Conservation (phyloP, 1,139 yeast species). For the Pichia norvegensis region DNA sequence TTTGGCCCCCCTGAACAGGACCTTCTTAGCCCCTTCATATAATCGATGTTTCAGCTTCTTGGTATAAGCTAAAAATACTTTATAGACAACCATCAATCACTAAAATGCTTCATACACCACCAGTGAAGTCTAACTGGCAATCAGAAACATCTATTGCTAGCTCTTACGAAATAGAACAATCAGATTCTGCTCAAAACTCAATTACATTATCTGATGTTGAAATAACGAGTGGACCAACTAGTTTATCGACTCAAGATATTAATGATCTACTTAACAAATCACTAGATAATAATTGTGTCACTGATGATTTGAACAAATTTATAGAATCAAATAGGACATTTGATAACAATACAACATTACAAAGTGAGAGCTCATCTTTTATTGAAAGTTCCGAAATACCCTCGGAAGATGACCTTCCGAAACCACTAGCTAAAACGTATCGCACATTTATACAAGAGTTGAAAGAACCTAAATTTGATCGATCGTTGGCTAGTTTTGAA, state of each 20-base stretch:
- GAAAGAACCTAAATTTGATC: slow-evolving; percentile 47
- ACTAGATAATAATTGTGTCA: not conserved
- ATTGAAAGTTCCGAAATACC: slow-evolving; percentile 16
- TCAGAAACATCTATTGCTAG: slow-evolving; percentile 19
- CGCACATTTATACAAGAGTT: slow-evolving; percentile 41
- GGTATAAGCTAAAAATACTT: not conserved
- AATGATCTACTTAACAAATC: not conserved
- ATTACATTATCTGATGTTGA: not conserved
- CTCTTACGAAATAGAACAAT: slow-evolving; percentile 16
- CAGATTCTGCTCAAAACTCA: not conserved
- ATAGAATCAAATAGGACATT: not conserved
- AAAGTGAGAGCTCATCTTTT: slow-evolving; percentile 8
- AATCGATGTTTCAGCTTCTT: too few species aligned
- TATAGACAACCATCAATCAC: not conserved
- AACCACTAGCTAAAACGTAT: slow-evolving; percentile 28
- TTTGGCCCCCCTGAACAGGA: not conserved
- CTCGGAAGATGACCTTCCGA: slow-evolving; percentile 29
- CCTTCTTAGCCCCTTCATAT: not conserved
- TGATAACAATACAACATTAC: not conserved
- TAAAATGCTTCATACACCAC: slow-evolving; percentile 29
- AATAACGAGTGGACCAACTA: not conserved
- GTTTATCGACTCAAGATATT: not conserved
- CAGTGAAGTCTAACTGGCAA: slow-evolving; percentile 25
- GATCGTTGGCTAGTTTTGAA: slow-evolving; percentile 46
- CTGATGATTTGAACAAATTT: slow-evolving; percentile 1